Evolutionary conservation across 2,329 filamentous ascomycete species (phyloP), one percentile per base, ranked within the genome.

Genomic region (Monosporascus sp.): DNA sequence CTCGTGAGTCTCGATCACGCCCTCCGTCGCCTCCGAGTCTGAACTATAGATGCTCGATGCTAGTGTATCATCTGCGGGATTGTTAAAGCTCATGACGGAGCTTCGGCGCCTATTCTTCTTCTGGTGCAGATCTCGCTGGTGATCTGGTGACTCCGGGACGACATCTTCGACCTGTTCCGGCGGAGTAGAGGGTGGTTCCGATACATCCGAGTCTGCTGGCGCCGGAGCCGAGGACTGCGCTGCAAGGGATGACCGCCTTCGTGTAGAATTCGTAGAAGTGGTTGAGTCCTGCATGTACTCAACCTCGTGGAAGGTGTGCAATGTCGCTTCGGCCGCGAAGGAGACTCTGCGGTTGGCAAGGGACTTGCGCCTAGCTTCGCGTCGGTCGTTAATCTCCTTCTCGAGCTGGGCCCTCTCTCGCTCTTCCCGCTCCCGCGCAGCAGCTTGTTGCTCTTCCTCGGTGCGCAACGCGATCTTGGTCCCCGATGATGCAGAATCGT

Each of bases 261-360:
- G 78, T 14, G 88, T 90, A 11, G 85, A 84, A 58, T 93, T 89
- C 1, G 85, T 88, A 0, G 88, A 88, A 7, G 86, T 88, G 1
- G 91, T 95, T 20, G 90, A 90, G 67, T 97, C 92, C 65, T 92
- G 90, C 67, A 85, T 81, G 57, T 92, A 88, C 65, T 97, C 93
- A 45, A 97, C 83, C 52, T 94, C 92, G 65, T 97, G 92, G 80
- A 96, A 97, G 0, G 94, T 99, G 68, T 99, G 94, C 37, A 99
- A 79, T 3, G 94, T 99, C 14, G 94, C 94, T 72, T 99, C 94
- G 1, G 94, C 94, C 5, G 94, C 94, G 70, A 99, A 99, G 0
- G 93, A 97, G 36, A 99, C 94, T 65, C 94, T 85, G 64, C 94
- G 85, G 68, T 94, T 96, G 47, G 93, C 91, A 53, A 96, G 80